Evolutionary conservation across 2,329 filamentous ascomycete genomes (phyloP).

Genomic region (Fusarium nisikadoi): DNA sequence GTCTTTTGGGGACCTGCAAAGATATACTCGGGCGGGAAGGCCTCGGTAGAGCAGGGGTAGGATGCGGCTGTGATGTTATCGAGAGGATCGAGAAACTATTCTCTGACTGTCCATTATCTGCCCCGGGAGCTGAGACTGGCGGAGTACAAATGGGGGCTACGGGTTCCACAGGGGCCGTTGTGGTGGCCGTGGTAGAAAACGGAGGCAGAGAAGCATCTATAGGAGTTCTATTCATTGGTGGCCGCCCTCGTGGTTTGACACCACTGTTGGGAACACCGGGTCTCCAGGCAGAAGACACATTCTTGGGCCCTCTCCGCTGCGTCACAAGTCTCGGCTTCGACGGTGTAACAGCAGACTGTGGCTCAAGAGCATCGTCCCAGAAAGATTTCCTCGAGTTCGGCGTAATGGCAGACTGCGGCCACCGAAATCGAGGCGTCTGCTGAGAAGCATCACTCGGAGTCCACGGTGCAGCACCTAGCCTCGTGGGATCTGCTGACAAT

Average conservation of each 20-base stretch:
- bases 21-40: constrained; percentile 53
- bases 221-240: constrained; percentile 72
- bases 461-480: constrained; percentile 51
- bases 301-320: constrained; percentile 78
- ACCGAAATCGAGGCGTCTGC: constrained; percentile 72
- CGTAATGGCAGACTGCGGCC: constrained; percentile 82
- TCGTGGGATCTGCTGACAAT: constrained; percentile 58
- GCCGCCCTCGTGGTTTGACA: constrained; percentile 81
- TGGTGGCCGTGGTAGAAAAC: constrained; percentile 19
- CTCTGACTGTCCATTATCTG: constrained; percentile 1
- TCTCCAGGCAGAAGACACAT: constrained; percentile 91
- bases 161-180: constrained; percentile 19
- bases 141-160: constrained; percentile 8
- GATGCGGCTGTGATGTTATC: constrained; percentile 23
- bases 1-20: constrained; percentile 60
- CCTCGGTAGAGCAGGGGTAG: constrained; percentile 30
- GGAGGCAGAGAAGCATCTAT: constrained; percentile 61
- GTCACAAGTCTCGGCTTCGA: constrained; percentile 61
- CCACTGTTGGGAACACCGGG: constrained; percentile 69
- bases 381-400: constrained; percentile 66
- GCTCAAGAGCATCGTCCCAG: constrained; percentile 69
- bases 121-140: constrained; percentile 2
- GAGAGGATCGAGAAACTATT: constrained; percentile 13
- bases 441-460: constrained; percentile 47
- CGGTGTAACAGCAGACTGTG: constrained; percentile 79